These are phyloP conservation scores for Cytospora leucostoma DNA, from an alignment of 2,329 filamentous ascomycete genomes.

Conservation along the genomic window DNA sequence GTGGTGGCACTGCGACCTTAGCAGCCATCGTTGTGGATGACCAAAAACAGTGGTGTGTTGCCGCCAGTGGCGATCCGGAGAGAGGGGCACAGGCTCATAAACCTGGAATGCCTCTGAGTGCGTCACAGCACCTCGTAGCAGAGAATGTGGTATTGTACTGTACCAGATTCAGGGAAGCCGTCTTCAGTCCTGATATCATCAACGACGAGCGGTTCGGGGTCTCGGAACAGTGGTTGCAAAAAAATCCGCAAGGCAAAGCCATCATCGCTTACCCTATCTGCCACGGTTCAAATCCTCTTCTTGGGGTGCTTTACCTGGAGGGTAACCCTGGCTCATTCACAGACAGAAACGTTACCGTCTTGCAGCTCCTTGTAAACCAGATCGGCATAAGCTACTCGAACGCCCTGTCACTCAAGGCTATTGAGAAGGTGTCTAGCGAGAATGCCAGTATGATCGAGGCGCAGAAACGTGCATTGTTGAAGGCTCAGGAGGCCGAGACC, in stretches of 20 bases:
- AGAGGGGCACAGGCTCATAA: conserved; percentile 66
- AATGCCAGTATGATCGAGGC: conserved; percentile 77
- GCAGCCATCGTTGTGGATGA: conserved; percentile 76
- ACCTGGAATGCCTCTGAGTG: conserved; percentile 63
- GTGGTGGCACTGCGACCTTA: conserved; percentile 67
- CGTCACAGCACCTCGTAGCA: conserved; percentile 65
- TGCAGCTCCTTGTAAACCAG: conserved; percentile 75
- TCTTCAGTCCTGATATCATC: conserved; percentile 73
- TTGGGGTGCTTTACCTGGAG: conserved; percentile 77
- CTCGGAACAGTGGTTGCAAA: conserved; percentile 65
- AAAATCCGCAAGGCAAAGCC: conserved; percentile 69
- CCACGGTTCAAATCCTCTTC: conserved; percentile 68
- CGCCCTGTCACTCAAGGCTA: conserved; percentile 65
- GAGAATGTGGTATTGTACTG: conserved; percentile 77
- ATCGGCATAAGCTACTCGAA: conserved; percentile 74
- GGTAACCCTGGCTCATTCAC: conserved; percentile 75
- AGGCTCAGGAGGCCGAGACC: conserved; percentile 71
- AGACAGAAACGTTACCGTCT: conserved; percentile 65
- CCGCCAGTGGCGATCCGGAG: conserved; percentile 73
- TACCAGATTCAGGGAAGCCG: conserved; percentile 72
- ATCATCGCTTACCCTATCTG: conserved; percentile 73
- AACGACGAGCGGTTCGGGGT: conserved; percentile 78
- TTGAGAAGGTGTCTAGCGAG: conserved; percentile 76
- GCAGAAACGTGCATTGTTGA: conserved; percentile 71
- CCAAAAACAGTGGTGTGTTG: conserved; percentile 69